phyloP scores from a whole-genome alignment of 805 yeast genomes.

The Sugiyamaella mastotermitis region DNA sequence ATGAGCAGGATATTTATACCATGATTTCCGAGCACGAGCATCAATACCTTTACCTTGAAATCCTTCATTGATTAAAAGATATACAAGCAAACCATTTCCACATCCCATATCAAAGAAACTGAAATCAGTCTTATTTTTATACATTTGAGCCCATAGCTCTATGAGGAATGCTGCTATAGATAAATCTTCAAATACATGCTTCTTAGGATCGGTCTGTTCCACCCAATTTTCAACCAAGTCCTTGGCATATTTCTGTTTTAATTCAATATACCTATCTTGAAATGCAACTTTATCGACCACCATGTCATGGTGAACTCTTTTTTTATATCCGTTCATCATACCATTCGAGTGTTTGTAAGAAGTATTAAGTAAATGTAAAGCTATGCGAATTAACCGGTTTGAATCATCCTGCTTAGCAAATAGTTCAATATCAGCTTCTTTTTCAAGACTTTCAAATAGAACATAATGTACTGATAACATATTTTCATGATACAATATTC shows the following conservation, averaged over 20 bases:
- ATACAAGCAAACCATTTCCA: conserved; percentile 85
- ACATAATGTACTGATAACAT: conserved; percentile 62
- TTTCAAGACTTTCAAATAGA: background rate
- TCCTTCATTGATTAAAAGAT: conserved; percentile 73
- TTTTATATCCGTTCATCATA: conserved; percentile 75
- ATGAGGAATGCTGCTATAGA: conserved; percentile 93
- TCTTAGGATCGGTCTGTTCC: conserved; percentile 91
- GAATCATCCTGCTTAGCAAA: no score
- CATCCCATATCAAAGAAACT: conserved; percentile 89
- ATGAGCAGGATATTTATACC: conserved; percentile 68
- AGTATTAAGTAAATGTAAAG: conserved; percentile 71
- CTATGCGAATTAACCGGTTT: conserved; percentile 74
- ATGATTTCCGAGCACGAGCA: conserved; percentile 82
- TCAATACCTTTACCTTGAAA: conserved; percentile 80
- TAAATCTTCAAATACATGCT: conserved; percentile 93
- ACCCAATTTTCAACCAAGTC: conserved; percentile 74
- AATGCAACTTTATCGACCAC: conserved; percentile 78
- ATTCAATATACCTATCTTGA: conserved; percentile 71
- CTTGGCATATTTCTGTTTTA: conserved; percentile 79
- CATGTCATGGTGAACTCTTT: conserved; percentile 81
- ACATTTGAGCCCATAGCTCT: conserved; percentile 68
- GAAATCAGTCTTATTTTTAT: conserved; percentile 37
- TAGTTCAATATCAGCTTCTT: background rate
- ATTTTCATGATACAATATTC: conserved; percentile 45
- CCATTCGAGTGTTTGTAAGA: conserved; percentile 81